A percentile compares a stretch with the other conserved stretches of the same genome.
Conservation (phyloP, 495 filamentous ascomycete genomes). For the Penicillium maclennaniae region DNA sequence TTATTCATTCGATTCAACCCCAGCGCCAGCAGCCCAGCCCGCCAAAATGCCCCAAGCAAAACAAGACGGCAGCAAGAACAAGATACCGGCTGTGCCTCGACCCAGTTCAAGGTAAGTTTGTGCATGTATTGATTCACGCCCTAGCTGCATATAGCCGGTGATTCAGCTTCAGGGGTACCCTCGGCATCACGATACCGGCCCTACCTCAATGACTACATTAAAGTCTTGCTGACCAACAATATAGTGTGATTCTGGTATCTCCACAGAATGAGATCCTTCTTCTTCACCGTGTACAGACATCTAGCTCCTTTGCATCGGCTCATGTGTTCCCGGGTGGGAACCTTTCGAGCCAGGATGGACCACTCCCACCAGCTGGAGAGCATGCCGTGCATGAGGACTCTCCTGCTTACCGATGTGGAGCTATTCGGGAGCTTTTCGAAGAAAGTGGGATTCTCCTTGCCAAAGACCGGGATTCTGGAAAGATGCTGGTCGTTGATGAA, state of each 20-base stretch:
- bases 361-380: constrained; percentile 44
- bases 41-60: constrained; percentile 23
- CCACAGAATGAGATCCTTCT: constrained; percentile 82
- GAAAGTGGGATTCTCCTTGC: constrained; percentile 89
- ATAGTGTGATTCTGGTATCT: constrained; percentile 80
- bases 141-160: neutral
- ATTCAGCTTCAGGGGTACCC: neutral
- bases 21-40: constrained; percentile 1
- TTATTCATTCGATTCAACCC: constrained; percentile 8
- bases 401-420: constrained; percentile 66
- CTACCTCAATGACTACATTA: neutral
- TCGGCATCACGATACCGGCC: too few species aligned
- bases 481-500: constrained; percentile 56
- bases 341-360: constrained; percentile 64
- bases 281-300: constrained; percentile 77
- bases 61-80: constrained; percentile 16
- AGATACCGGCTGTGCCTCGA: constrained; percentile 26
- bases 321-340: constrained; percentile 98
- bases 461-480: constrained; percentile 38
- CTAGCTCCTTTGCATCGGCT: constrained; percentile 80
- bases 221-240: neutral
- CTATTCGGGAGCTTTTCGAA: constrained; percentile 90
- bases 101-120: constrained; percentile 32
- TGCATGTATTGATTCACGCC: neutral
- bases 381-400: constrained; percentile 61